Conservation (phyloP, 2,329 filamentous ascomycete species). For the Mycocentrospora acerina region DNA sequence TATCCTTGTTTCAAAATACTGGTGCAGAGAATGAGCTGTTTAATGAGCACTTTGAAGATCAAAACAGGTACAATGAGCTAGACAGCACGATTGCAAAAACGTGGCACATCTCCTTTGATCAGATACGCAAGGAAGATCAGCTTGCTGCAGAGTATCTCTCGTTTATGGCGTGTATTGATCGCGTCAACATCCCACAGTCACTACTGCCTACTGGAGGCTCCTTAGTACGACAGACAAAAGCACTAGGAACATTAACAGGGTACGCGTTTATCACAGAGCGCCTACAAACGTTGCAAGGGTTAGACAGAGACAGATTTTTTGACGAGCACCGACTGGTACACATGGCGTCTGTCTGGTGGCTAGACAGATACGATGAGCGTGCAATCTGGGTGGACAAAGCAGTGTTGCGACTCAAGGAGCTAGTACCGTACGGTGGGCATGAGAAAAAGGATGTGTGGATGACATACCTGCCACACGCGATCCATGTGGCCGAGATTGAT, state of each 20-base stretch:
- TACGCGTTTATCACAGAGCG: slow-evolving; percentile 36
- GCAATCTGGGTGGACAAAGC: slow-evolving; percentile 14
- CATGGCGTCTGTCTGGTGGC: slow-evolving; percentile 36
- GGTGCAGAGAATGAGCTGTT: slow-evolving; percentile 31
- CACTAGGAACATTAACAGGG: slow-evolving; percentile 34
- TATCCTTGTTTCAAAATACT: slow-evolving; percentile 19
- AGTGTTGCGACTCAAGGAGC: slow-evolving; percentile 17
- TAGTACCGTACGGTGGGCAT: slow-evolving; percentile 21
- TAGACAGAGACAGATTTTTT: slow-evolving; percentile 12
- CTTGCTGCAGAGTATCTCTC: slow-evolving; percentile 40
- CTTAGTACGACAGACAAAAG: slow-evolving; percentile 23
- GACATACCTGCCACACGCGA: slow-evolving; percentile 36
- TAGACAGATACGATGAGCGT: slow-evolving; percentile 20
- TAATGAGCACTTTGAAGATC: slow-evolving; percentile 36
- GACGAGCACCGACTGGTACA: slow-evolving; percentile 40
- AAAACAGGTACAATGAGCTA: slow-evolving; percentile 26
- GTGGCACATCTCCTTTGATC: slow-evolving; percentile 43
- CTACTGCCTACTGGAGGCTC: slow-evolving; percentile 30
- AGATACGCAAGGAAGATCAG: slow-evolving; percentile 33
- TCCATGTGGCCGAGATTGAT: slow-evolving; percentile 6
- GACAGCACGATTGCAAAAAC: slow-evolving; percentile 40
- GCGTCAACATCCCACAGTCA: slow-evolving; percentile 35
- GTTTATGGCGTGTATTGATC: slow-evolving; percentile 39
- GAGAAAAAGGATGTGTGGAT: slow-evolving; percentile 26
- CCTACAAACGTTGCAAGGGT: slow-evolving; percentile 2